Evolutionary conservation across 2,329 filamentous ascomycete species (phyloP).

Genomic region (Onygenales sp.): DNA sequence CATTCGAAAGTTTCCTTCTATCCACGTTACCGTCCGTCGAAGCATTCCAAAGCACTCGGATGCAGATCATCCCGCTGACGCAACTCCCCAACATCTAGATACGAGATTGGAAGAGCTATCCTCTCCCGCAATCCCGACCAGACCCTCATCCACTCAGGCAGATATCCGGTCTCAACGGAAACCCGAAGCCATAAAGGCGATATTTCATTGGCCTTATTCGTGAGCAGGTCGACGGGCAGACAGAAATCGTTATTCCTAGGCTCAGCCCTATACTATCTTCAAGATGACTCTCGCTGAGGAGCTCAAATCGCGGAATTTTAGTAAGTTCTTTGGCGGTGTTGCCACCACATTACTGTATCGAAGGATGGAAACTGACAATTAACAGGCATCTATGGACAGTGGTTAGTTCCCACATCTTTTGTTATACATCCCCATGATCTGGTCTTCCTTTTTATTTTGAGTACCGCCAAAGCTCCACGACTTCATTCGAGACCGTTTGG

Average conservation of each 20-base stretch:
- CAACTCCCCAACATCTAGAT: not conserved
- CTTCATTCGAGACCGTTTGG: not conserved
- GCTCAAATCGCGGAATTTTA: slow-evolving; percentile 57
- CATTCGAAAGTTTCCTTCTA: too few species aligned
- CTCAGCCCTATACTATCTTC: not conserved
- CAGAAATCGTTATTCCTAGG: not conserved
- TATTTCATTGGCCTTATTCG: not conserved
- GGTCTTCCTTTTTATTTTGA: not conserved
- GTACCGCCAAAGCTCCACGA: not conserved
- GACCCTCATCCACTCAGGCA: not conserved
- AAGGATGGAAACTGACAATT: slow-evolving; percentile 2
- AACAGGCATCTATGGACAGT: slow-evolving; percentile 59
- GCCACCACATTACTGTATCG: slow-evolving; percentile 4
- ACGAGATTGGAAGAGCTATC: not conserved
- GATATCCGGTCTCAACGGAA: not conserved
- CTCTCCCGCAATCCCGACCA: not conserved
- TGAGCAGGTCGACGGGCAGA: not conserved
- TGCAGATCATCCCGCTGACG: not conserved
- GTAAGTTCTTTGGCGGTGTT: slow-evolving; percentile 34
- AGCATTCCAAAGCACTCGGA: not conserved
- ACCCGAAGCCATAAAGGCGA: not conserved
- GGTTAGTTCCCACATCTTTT: slow-evolving; percentile 37
- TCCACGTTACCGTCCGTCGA: too few species aligned
- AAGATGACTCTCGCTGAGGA: slow-evolving; percentile 49
- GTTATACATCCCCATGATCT: too few species aligned